Evolutionary conservation across 2,329 filamentous ascomycete genomes (phyloP).

Genomic region (Neurospora crassa): DNA sequence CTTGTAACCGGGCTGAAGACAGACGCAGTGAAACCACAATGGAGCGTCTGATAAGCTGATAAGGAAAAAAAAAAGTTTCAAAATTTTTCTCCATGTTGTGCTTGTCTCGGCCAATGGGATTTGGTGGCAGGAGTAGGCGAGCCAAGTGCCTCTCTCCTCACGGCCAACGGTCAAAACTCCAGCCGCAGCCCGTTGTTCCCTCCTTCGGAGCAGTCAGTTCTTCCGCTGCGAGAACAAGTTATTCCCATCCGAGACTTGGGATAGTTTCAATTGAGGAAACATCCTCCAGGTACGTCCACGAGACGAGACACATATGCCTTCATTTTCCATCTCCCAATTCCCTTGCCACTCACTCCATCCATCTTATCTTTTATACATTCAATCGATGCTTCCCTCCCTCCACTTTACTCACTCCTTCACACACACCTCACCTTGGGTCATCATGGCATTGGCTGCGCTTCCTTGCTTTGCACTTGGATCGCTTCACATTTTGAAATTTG

Average conservation of each 20-base stretch:
- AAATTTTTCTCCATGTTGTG: not conserved
- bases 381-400: no score
- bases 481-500: not conserved
- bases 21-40: not conserved
- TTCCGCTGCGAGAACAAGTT: slow-evolving; percentile 18
- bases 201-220: slow-evolving; percentile 20
- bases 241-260: slow-evolving; percentile 15
- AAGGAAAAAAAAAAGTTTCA: not conserved
- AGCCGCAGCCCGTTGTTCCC: slow-evolving; percentile 18
- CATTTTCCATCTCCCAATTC: slow-evolving; percentile 1
- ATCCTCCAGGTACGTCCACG: slow-evolving; percentile 14
- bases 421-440: not conserved
- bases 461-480: not conserved
- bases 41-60: not conserved
- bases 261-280: slow-evolving; percentile 14
- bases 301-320: not conserved
- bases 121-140: not conserved
- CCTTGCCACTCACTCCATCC: not conserved
- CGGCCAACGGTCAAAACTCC: slow-evolving; percentile 18
- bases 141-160: not conserved
- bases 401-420: not conserved
- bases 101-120: not conserved
- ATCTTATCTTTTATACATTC: not conserved
- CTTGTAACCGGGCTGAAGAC: not conserved
- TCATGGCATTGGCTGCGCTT: not conserved